A percentile compares a stretch with the other conserved stretches of the same genome.
These are phyloP conservation scores for Boletus subparvulus DNA, from an alignment of 768 basidiomycete genomes.

Conservation along the genomic window DNA sequence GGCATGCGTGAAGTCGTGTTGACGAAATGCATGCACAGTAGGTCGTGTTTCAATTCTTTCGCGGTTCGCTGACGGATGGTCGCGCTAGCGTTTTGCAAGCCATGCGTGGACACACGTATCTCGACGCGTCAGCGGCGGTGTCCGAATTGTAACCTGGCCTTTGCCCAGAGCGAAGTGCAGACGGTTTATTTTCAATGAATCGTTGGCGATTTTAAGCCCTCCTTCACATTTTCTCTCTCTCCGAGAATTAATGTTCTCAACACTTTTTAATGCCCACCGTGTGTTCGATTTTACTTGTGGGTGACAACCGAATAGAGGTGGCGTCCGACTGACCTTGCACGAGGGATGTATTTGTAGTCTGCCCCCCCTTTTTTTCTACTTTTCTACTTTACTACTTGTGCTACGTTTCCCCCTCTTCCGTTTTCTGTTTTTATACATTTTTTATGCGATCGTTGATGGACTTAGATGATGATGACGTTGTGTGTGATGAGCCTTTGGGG, in stretches of 20 bases:
- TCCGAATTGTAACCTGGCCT: slow-evolving; percentile 80
- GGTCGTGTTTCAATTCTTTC: slow-evolving; percentile 31
- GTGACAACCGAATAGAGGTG: too few species aligned
- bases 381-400: neutral
- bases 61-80: neutral
- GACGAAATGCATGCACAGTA: slow-evolving; percentile 91
- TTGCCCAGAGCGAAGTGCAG: slow-evolving; percentile 83
- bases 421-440: slow-evolving; percentile 5
- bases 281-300: too few species aligned
- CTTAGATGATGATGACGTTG: too few species aligned
- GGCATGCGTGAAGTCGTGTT: slow-evolving; percentile 78
- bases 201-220: neutral
- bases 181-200: slow-evolving; percentile 56
- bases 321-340: too few species aligned
- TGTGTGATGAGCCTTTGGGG: too few species aligned
- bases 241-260: too few species aligned
- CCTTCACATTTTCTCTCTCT: too few species aligned
- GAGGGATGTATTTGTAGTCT: slow-evolving; percentile 5
- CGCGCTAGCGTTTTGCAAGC: slow-evolving; percentile 73
- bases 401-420: neutral
- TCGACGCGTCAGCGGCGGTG: slow-evolving; percentile 91
- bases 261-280: too few species aligned
- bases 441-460: slow-evolving; percentile 2
- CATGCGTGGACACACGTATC: slow-evolving; percentile 84
- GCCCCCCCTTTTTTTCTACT: neutral